phyloP scores from a whole-genome alignment of 192 early-diverging fungal species.

The Geosiphon pyriformis region DNA sequence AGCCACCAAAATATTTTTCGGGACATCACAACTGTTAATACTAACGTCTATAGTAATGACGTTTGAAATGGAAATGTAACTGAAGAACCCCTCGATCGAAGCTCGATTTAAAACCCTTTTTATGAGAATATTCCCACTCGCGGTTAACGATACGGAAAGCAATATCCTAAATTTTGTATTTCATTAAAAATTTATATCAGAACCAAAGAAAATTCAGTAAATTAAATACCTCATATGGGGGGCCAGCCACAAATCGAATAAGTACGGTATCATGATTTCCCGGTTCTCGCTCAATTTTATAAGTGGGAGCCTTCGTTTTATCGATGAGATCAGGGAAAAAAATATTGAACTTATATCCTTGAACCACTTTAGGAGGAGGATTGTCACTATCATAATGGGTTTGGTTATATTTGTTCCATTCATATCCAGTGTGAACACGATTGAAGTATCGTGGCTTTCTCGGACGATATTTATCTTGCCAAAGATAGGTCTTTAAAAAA shows the following conservation, averaged over 20 bases:
- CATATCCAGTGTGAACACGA: constrained; percentile 94
- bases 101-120: constrained; percentile 71
- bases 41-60: constrained; percentile 74
- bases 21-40: too few species aligned
- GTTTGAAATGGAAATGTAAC: constrained; percentile 81
- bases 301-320: constrained; percentile 86
- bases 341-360: constrained; percentile 97
- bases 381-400: constrained; percentile 97
- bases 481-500: constrained; percentile 54
- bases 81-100: constrained; percentile 81
- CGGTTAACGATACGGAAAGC: constrained; percentile 94
- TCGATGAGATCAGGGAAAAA: constrained; percentile 98
- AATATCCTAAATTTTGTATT: constrained; percentile 82
- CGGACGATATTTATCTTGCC: constrained; percentile 94
- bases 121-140: constrained; percentile 94
- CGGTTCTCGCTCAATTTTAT: constrained; percentile 70
- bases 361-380: constrained; percentile 94
- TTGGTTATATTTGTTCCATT: constrained; percentile 99
- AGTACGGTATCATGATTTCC: constrained; percentile 77
- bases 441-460: constrained; percentile 95
- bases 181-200: too few species aligned
- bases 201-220: too few species aligned
- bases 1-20: too few species aligned
- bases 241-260: constrained; percentile 86
- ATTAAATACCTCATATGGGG: constrained; percentile 92